These are phyloP conservation scores for Cladosporium sp. DNA, from an alignment of 2,329 filamentous ascomycete species.

Conservation along the genomic window DNA sequence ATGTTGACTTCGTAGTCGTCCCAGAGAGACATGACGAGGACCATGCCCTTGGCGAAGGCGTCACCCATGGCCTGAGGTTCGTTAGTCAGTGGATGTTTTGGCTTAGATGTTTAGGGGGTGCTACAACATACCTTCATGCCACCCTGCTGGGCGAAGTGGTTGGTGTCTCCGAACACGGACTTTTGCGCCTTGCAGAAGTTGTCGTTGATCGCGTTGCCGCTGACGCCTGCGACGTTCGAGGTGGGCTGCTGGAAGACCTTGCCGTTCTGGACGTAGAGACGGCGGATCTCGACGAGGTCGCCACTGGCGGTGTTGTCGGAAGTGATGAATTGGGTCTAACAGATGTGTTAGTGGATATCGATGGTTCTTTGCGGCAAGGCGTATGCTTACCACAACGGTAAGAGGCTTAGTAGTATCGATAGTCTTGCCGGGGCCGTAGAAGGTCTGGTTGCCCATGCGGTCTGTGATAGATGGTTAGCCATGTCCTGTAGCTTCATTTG, in stretches of 20 bases:
- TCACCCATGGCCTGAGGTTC: slow-evolving; percentile 49
- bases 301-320: slow-evolving; percentile 47
- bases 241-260: slow-evolving; percentile 53
- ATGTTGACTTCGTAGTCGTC: slow-evolving; percentile 65
- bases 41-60: slow-evolving; percentile 55
- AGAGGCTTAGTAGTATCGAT: slow-evolving; percentile 57
- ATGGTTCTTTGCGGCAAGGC: background rate
- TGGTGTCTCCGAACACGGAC: slow-evolving; percentile 29
- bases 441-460: slow-evolving; percentile 59
- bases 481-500: slow-evolving; percentile 41
- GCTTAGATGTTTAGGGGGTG: too few species aligned
- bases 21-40: slow-evolving; percentile 61
- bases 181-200: slow-evolving; percentile 48
- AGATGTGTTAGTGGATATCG: too few species aligned
- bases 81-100: background rate
- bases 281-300: slow-evolving; percentile 55
- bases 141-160: slow-evolving; percentile 51
- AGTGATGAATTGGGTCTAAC: slow-evolving; percentile 61
- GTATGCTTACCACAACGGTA: slow-evolving; percentile 50
- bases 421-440: slow-evolving; percentile 54
- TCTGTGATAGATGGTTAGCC: slow-evolving; percentile 56
- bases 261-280: slow-evolving; percentile 62
- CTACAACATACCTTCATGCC: slow-evolving; percentile 38
- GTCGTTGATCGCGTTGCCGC: slow-evolving; percentile 52
- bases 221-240: slow-evolving; percentile 42